A percentile compares a stretch with the other conserved stretches of the same genome.
Evolutionary conservation across 352 stramenopile species (phyloP).

Genomic region (Phytophthora europaea): DNA sequence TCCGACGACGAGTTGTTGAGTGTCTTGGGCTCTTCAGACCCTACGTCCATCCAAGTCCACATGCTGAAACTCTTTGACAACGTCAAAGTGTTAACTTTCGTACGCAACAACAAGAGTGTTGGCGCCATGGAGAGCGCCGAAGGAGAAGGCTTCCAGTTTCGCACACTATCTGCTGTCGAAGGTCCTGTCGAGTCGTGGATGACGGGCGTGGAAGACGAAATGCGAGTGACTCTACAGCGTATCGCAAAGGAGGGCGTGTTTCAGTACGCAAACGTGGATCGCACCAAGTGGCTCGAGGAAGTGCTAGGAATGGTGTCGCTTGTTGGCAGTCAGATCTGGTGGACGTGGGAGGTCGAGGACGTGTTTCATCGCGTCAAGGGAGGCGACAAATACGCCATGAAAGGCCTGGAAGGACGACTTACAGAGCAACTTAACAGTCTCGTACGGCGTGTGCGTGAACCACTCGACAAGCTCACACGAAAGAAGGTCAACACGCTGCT

Average conservation of each 20-base stretch:
- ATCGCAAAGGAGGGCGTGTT: conserved; percentile 96
- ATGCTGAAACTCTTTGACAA: conserved; percentile 98
- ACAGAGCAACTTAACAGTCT: conserved; percentile 93
- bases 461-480: conserved; percentile 82
- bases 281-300: conserved; percentile 90
- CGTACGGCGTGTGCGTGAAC: conserved; percentile 91
- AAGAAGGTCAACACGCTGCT: conserved; percentile 96
- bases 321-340: conserved; percentile 95
- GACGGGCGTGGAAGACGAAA: conserved; percentile 93
- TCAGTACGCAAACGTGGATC: conserved; percentile 89
- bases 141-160: conserved; percentile 91
- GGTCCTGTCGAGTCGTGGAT: conserved; percentile 95
- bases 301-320: conserved; percentile 94
- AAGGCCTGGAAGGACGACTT: conserved; percentile 92
- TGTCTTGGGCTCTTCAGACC: conserved; percentile 93
- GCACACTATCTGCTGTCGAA: conserved; percentile 84
- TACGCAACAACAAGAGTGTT: conserved; percentile 90
- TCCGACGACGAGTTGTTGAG: conserved; percentile 94
- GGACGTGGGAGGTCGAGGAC: conserved; percentile 96
- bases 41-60: conserved; percentile 94
- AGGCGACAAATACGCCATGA: conserved; percentile 96
- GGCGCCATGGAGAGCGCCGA: conserved; percentile 93
- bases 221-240: conserved; percentile 85
- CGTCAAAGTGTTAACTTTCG: conserved; percentile 93
- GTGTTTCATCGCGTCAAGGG: conserved; percentile 91